Conservation (phyloP, 495 filamentous ascomycete genomes). For the Chaetomium cochliodes region DNA sequence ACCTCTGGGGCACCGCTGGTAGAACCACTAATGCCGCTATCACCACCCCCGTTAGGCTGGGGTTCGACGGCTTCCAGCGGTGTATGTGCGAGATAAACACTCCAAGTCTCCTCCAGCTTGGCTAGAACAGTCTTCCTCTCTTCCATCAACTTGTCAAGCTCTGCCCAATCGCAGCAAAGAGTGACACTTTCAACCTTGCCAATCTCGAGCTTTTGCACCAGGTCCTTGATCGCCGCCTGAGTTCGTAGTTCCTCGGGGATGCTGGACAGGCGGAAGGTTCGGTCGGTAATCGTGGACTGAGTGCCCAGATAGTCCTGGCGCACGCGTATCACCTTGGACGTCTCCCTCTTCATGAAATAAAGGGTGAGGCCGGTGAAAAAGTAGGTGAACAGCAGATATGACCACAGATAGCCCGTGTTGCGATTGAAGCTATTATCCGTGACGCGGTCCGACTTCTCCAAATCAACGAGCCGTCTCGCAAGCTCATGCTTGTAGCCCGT, state of each 20-base stretch:
- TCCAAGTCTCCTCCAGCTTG: constrained; percentile 84
- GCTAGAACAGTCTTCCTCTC: constrained; percentile 62
- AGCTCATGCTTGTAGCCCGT: constrained; percentile 17
- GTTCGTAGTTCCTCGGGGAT: constrained; percentile 78
- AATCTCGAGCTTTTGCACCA: constrained; percentile 83
- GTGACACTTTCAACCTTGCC: constrained; percentile 92
- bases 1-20: background rate
- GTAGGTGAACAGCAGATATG: constrained; percentile 88
- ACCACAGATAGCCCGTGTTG: constrained; percentile 72
- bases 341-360: constrained; percentile 80
- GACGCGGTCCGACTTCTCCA: constrained; percentile 3
- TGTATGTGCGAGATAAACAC: constrained; percentile 53
- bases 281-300: constrained; percentile 90
- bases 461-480: background rate
- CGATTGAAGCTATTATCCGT: constrained; percentile 40
- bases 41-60: constrained; percentile 20
- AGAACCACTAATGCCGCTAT: background rate
- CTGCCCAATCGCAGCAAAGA: constrained; percentile 82
- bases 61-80: constrained; percentile 14
- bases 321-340: constrained; percentile 74
- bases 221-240: constrained; percentile 79
- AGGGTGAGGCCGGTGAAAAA: constrained; percentile 78
- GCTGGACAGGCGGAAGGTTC: constrained; percentile 87
- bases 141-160: constrained; percentile 73
- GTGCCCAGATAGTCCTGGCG: constrained; percentile 90